Base-by-base conservation (phyloP, 345 rosid species). In the Camelina laxa region DNA sequence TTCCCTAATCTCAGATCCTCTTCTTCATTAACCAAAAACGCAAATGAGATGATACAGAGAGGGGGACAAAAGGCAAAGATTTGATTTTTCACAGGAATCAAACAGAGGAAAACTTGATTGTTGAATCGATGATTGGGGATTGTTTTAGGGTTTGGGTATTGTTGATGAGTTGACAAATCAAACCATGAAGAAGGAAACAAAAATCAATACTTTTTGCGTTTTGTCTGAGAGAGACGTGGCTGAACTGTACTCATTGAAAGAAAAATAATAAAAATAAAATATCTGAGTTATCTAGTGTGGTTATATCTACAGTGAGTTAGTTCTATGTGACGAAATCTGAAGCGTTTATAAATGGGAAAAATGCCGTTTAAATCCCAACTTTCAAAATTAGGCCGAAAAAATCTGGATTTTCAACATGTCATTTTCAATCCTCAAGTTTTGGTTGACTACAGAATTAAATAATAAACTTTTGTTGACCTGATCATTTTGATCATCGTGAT, bases 151-250 rank as follows among this genome's bases (percentile, higher is more conserved):
- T 61, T 61, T 60, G 79, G 17, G 45, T 6, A 8, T 33, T 2
- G 17, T 42, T 12, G 73, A 12, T 33, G 58, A 54, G 70, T 76
- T 55, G 70, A 76, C 79, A 69, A 75, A 69, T 75, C 79, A 69
- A 27, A 75, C 21, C 24, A 50, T 30, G 31, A 39, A 20, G 67
- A 61, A 61, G 16, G 14, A 60, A 62, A 22, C 11, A 9, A 45
- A 22, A 53, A 6, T 3, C 20, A 16, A 51, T 41, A 67, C 16
- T 27, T 27, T 27, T 48, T 3, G 31, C 42, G 60, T 48, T 59
- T 35, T 19, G 35, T 27, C 44, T 61, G 55, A 41, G 19, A 50
- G 61, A 75, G 47, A 75, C 69, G 69, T 68, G 79, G 79, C 58
- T 55, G 55, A 67, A 27, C 27, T 75, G 69, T 60, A 41, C 61